Evolutionary conservation across 495 filamentous ascomycete species (phyloP).

Genomic region (Aspergillus haitiensis): DNA sequence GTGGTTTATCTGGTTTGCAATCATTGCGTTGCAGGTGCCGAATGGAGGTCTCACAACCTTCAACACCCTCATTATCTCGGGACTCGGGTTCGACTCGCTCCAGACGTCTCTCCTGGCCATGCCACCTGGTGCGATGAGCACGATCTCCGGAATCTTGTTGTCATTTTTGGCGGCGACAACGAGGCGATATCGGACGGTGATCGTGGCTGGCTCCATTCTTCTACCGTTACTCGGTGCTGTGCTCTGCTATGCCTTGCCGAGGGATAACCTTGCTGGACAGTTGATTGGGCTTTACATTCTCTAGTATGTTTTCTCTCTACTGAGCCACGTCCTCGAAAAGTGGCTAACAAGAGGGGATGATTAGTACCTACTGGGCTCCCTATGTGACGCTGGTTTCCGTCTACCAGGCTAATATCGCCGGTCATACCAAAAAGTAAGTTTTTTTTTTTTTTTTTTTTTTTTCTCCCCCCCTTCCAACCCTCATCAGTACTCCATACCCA

Average conservation of each 20-base stretch:
- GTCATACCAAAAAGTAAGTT: not conserved
- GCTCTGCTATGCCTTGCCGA: not conserved
- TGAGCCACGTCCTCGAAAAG: too few relatives aligned
- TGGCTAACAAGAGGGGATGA: too few relatives aligned
- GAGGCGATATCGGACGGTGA: not conserved
- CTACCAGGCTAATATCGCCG: not conserved
- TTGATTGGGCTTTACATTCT: not conserved
- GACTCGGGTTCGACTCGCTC: not conserved
- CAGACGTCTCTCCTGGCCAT: not conserved
- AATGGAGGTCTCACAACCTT: slow-evolving; percentile 4
- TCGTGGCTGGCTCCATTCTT: not conserved
- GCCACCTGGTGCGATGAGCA: not conserved
- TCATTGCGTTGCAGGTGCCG: slow-evolving; percentile 16
- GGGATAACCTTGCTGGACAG: not conserved
- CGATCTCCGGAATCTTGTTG: not conserved
- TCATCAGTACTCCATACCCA: not conserved
- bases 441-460: too few relatives aligned
- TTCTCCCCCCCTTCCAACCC: too few relatives aligned
- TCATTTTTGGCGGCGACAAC: not conserved
- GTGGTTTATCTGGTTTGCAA: slow-evolving; percentile 27
- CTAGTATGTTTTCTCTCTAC: not conserved
- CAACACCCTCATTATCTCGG: not conserved
- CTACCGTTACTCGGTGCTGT: not conserved
- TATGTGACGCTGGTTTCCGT: not conserved
- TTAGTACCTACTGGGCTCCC: slow-evolving; percentile 3